phyloP scores from a whole-genome alignment of 495 filamentous ascomycete species.

The Sphaerosporella brunnea region DNA sequence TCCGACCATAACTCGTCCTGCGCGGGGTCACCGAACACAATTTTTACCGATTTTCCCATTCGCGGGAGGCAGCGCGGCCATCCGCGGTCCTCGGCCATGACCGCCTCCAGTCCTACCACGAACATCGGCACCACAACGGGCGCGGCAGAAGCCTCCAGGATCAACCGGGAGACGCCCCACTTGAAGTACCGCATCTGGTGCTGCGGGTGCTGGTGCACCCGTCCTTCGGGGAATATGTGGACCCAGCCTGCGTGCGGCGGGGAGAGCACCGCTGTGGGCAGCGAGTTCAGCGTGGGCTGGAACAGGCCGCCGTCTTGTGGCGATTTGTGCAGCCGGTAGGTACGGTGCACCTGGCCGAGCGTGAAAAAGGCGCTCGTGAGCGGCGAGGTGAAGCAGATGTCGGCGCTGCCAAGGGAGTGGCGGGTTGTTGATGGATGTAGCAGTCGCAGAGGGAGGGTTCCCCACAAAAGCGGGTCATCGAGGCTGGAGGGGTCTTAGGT shows the following conservation, averaged over 20 bases:
- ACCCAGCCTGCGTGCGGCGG: slow-evolving; percentile 52
- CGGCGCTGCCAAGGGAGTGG: slow-evolving; percentile 78
- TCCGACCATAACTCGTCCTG: slow-evolving; percentile 46
- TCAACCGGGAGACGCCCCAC: slow-evolving; percentile 80
- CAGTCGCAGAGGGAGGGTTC: slow-evolving; percentile 54
- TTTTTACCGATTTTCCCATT: slow-evolving; percentile 45
- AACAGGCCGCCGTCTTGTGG: slow-evolving; percentile 53
- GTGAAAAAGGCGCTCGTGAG: slow-evolving; percentile 50
- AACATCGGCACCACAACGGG: slow-evolving; percentile 88
- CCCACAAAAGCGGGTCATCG: slow-evolving; percentile 91
- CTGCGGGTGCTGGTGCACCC: slow-evolving; percentile 68
- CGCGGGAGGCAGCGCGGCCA: slow-evolving; percentile 75
- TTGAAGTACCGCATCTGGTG: slow-evolving; percentile 88
- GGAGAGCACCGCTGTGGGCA: slow-evolving; percentile 51
- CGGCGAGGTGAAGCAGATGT: slow-evolving; percentile 70
- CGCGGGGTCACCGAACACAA: slow-evolving; percentile 55
- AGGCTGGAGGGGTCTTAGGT: slow-evolving; percentile 36
- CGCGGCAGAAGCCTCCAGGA: slow-evolving; percentile 65
- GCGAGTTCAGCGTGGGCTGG: slow-evolving; percentile 74
- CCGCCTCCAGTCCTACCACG: slow-evolving; percentile 64
- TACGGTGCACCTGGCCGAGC: slow-evolving; percentile 75
- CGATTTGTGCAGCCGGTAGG: slow-evolving; percentile 63
- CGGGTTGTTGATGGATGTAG: slow-evolving; percentile 50
- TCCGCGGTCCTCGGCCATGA: slow-evolving; percentile 64
- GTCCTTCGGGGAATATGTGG: slow-evolving; percentile 90